Evolutionary conservation across 305 asterid species (phyloP).

Genomic region (Fraxinus floribunda): DNA sequence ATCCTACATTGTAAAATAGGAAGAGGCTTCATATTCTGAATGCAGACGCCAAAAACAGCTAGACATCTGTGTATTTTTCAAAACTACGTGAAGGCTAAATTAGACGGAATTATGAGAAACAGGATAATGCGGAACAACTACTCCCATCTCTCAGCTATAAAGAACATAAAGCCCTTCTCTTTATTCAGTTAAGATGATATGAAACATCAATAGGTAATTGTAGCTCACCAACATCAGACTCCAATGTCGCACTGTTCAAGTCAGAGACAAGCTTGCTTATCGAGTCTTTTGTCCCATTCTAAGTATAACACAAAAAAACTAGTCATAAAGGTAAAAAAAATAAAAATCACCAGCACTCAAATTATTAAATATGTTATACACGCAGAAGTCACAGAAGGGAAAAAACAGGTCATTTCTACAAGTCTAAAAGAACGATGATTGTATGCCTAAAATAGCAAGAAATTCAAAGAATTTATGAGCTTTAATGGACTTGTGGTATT

Average conservation of each 20-base stretch:
- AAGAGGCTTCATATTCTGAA: not conserved
- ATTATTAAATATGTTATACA: slow-evolving; percentile 1
- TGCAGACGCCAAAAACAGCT: not conserved
- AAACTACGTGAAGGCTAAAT: not conserved
- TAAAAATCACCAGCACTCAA: slow-evolving; percentile 7
- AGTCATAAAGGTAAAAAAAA: slow-evolving; percentile 19
- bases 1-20: not conserved
- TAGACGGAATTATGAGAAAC: not conserved
- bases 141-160: not conserved
- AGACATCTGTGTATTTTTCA: not conserved
- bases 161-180: not conserved
- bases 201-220: slow-evolving; percentile 6
- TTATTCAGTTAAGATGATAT: slow-evolving; percentile 6
- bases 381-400: not conserved
- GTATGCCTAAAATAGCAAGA: not conserved
- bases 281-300: slow-evolving; percentile 94
- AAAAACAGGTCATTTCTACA: not conserved
- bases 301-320: slow-evolving; percentile 3
- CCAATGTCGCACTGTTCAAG: slow-evolving; percentile 74
- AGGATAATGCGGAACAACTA: not conserved
- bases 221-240: slow-evolving; percentile 89
- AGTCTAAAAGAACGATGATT: slow-evolving; percentile 5
- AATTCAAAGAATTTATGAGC: not conserved
- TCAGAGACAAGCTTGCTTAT: slow-evolving; percentile 80
- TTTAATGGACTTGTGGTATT: not conserved